Base-by-base conservation (phyloP, 768 basidiomycete species). In the Flagelloscypha sp. region DNA sequence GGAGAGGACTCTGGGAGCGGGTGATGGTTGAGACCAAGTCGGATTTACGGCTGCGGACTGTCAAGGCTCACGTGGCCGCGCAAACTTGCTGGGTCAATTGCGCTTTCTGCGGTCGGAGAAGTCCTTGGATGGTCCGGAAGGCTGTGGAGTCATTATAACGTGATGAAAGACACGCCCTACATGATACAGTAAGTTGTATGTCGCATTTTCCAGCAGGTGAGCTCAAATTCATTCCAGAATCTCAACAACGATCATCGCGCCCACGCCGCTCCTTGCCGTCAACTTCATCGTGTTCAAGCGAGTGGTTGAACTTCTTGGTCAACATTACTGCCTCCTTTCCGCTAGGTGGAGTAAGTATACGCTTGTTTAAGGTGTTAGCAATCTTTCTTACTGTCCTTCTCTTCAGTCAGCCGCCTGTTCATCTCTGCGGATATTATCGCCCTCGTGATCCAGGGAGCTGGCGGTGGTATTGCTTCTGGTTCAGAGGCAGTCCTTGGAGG, bases 401-500 rank as follows among this genome's bases (percentile, higher is more conserved):
- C n/a, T n/a, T 8, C 36, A 72, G 69, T 70, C 43, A 60, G 63
- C 4, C 58, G 58, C 23, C 48, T 71, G 12, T 71, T 73, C 45
- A 49, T 55, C 27, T 54, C 55, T 12, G 65, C 59, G 50, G 78
- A 79, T 46, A 43, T 75, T 23, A 41, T 70, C 12, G 65, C 74
- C 10, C 59, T 79, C 9, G 48, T 71, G 17, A 57, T 79, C 4
- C 78, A 81, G 56, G 76, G 65, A 5, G 47, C 61, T 11, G 76
- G 77, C 30, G 77, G 76, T 20, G 75, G 62, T 0, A 43, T 58
- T 4, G 75, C 76, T 1, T 54, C 64, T 1, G 43, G 48, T 5
- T 61, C 52, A 7, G 37, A 31, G 4, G 44, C 46, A 6, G 34
- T 37, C 13, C 48, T n/a, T n/a, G n/a, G n/a, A n/a, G n/a, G n/a